Evolutionary conservation across 164 flowering plant species (phyloP), one percentile per base, ranked within the genome.

Genomic region (Dillenia turbinata): DNA sequence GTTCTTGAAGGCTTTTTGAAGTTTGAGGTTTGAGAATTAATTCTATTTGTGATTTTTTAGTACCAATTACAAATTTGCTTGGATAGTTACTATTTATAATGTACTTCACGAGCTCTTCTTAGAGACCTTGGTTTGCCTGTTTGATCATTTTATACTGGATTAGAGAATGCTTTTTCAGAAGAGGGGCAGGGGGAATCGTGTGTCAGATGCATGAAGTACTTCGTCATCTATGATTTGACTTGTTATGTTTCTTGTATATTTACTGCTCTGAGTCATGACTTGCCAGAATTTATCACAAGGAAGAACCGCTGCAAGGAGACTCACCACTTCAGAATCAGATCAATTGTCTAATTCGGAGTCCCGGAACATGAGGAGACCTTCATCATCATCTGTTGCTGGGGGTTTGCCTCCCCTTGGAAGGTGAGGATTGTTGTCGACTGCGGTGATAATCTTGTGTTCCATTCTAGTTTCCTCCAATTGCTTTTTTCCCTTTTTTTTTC

Each of bases 1-100:
- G 97, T 92, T 73, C 94, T 95, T 75, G 96, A 92, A 78, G 97
- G 97, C 49, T 95, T 84, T 72, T 77, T 95, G 73, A 95, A 92
- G 76, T 87, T 79, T 73, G 99, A 94, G 99, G 97, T 94, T 52
- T 71, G 83, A 49, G 62, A 56, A 33, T 57, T 9, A 16, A 52
- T 48, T 17, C 14, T 43, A 53, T 52, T 14, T 33, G 40, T 33
- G 40, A 33, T 33, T 33, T 33, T 33, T 33, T 33, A 6, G 5
- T 5, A 33, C 7, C 40, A 33, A 5, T 33, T 33, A 33, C 40
- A 33, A 33, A 33, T 33, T 33, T 5, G 40, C 40, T 33, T 33
- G 40, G 40, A 33, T 33, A 33, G 40, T 5, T 4, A 33, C 40
- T 33, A 33, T 33, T 33, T 33, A 33, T 33, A 33, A 33, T 33